Evolutionary conservation across 2,329 filamentous ascomycete species (phyloP).

Genomic region (Neophaeococcomyces aloes): DNA sequence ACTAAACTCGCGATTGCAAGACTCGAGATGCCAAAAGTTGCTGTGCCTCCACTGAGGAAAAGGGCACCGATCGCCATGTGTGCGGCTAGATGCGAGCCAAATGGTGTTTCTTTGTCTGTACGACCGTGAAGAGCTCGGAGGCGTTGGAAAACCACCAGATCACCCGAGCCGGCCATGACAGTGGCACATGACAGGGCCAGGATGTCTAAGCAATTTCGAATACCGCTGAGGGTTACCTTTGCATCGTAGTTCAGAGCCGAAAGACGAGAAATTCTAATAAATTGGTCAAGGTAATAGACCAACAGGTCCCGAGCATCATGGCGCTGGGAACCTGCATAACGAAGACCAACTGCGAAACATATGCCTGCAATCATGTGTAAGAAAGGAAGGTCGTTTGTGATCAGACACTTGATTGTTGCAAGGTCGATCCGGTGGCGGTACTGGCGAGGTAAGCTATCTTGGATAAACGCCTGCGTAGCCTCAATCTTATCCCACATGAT

Average conservation of each 20-base stretch:
- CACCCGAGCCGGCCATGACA: slow-evolving; percentile 93
- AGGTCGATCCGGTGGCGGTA: slow-evolving; percentile 57
- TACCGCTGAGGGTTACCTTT: slow-evolving; percentile 69
- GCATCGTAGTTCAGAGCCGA: slow-evolving; percentile 62
- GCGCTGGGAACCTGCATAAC: slow-evolving; percentile 64
- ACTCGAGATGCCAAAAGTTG: slow-evolving; percentile 82
- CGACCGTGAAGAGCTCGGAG: slow-evolving; percentile 81
- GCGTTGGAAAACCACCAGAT: slow-evolving; percentile 72
- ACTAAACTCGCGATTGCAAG: slow-evolving; percentile 76
- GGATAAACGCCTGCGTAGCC: slow-evolving; percentile 64
- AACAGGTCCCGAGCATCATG: slow-evolving; percentile 66
- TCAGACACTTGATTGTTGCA: slow-evolving; percentile 49
- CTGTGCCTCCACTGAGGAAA: slow-evolving; percentile 85
- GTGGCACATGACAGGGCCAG: slow-evolving; percentile 71
- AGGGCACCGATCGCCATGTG: slow-evolving; percentile 85
- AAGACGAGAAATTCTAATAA: slow-evolving; percentile 65
- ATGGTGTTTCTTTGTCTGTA: slow-evolving; percentile 71
- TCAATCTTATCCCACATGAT: slow-evolving; percentile 86
- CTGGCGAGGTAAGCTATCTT: slow-evolving; percentile 57
- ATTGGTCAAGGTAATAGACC: slow-evolving; percentile 73
- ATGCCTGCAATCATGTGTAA: slow-evolving; percentile 86
- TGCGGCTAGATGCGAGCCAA: slow-evolving; percentile 84
- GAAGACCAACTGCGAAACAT: slow-evolving; percentile 59
- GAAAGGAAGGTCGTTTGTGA: slow-evolving; percentile 77
- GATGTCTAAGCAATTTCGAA: slow-evolving; percentile 83